Evolutionary conservation across 495 filamentous ascomycete species (phyloP), one percentile per base, ranked within the genome.

Genomic region (Neurospora tetrasperma): DNA sequence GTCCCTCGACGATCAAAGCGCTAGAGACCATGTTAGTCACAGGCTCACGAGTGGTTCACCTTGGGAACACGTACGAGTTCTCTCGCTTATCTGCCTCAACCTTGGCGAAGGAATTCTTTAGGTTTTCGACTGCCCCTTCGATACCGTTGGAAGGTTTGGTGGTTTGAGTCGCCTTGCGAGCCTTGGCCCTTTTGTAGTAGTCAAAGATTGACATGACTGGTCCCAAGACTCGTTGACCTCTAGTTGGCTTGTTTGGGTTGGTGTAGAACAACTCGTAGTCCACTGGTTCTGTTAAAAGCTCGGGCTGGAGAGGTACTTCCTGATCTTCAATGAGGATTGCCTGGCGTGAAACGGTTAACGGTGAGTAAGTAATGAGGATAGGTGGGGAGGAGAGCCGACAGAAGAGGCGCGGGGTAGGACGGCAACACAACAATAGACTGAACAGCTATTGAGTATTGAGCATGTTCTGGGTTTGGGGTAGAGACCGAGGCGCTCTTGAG

Each of bases 61-160:
- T 83, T 70, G 87, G 78, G 73, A 82, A 83, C 71, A 82, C 88
- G 77, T 89, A 88, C 75, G 90, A 83, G 48, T 87, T 89, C 39
- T 85, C 89, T 77, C 75, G 74, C 77, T 83, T 84, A 39, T 81
- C 81, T 4, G 79, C 79, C 71, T 80, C 78, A 38, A 76, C 76
- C 31, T 76, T 76, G 42, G 81, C 83, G 66, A 81, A 72, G 16
- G 82, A 81, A 71, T 71, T 82, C 75, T 85, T 77, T 42, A 86
- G 77, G n/a, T 76, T 76, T 54, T 75, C 72, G 31, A 20, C 20
- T 27, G 39, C 41, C 16, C 41, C 27, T 12, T 70, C 74, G 38
- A 38, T 48, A 35, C 70, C 74, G 2, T 38, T 70, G 35, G 70
- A 27, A 27, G 27, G 68, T 48, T 43, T 68, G 62, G 68, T 71